Evolutionary conservation across 768 basidiomycete species (phyloP), one percentile per base, ranked within the genome.

Genomic region (Pleurotus eryngii): DNA sequence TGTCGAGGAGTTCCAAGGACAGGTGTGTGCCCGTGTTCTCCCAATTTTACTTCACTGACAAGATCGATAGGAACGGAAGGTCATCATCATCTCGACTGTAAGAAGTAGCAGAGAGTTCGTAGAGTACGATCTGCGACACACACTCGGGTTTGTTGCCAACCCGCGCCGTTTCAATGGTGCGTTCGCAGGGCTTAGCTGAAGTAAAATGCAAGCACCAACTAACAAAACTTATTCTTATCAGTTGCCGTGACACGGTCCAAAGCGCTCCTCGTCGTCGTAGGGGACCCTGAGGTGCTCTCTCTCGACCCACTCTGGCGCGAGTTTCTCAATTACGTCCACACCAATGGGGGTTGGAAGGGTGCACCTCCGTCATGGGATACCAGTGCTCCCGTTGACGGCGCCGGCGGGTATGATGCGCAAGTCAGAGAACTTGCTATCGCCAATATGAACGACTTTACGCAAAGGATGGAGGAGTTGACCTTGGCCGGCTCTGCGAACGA

Each of bases 1-100:
- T 18, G 84, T 85, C 1, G 86, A 87, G 61, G 83, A 85, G 57
- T 85, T 85, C 68, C 85, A 86, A 65, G 86, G 85, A 6, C 81
- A 85, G 69, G 82, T 80, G 48, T n/a, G 60, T 57, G 22, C 8
- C 69, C 67, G 70, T 11, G 30, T 24, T 26, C 42, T 22, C 42
- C 55, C 27, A 24, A 48, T 27, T n/a, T 43, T 6, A 14, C 38
- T 17, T 17, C 2, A 35, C 30, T 35, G 30, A 35, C 30, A 35
- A 11, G 12, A 6, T 35, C 18, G 45, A 11, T 55, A 84, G 82
- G 83, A 85, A 71, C 79, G 81, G 18, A 72, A 75, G 0, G 76
- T 82, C 7, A 83, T 85, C 39, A 80, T 85, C 47, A 77, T 85
- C 9, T 83, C 82, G 2, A 83, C 82, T 1, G 83, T 85, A 1